Base-by-base conservation (phyloP, 2,329 filamentous ascomycete species). In the Tolypocladium nubicola region DNA sequence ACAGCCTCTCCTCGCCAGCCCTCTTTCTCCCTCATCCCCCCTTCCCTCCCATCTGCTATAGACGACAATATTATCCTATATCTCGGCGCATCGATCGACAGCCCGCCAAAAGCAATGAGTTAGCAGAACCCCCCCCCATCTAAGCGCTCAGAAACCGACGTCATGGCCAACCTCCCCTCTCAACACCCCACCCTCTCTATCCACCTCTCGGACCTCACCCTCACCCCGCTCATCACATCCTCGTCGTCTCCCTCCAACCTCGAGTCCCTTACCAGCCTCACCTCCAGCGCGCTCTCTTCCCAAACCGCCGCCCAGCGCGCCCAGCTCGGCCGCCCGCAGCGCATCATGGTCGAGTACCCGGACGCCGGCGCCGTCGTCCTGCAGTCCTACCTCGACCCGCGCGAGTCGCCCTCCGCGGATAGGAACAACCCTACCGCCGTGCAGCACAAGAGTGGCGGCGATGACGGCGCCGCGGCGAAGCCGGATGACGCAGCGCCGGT, bases 281-380 rank as follows among this genome's bases (percentile, higher is more conserved):
- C 82, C 38, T 74, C 75, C 52, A 75, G 77, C 54, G 79, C 82
- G 19, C 74, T 84, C 30, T 75, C 73, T 59, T 77, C 79, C 14
- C 78, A 80, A 64, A 77, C 80, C 52, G 73, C 80, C 53, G 78
- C 79, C 6, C 70, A 72, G 39, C 78, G 81, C 54, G 73, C 84
- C 8, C 76, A 75, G 52, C 74, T 83, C 49, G 82, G 82, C 61
- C 64, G 66, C 8, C 79, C 81, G 3, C 74, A 80, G 64, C 79
- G 82, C 67, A 75, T 85, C 61, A 79, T 85, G 68, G 76, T 85
- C 65, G 82, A 85, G 66, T 80, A 81, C 65, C 71, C 70, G 3
- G 70, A 73, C 43, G 69, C 70, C 53, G 74, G 73, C 26, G 68
- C 75, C 61, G 68, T 76, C 53, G 67, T 77, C 50, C 64, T 77